Conservation (phyloP, 1,284 basidiomycete genomes). For the Trichosporon faecale region DNA sequence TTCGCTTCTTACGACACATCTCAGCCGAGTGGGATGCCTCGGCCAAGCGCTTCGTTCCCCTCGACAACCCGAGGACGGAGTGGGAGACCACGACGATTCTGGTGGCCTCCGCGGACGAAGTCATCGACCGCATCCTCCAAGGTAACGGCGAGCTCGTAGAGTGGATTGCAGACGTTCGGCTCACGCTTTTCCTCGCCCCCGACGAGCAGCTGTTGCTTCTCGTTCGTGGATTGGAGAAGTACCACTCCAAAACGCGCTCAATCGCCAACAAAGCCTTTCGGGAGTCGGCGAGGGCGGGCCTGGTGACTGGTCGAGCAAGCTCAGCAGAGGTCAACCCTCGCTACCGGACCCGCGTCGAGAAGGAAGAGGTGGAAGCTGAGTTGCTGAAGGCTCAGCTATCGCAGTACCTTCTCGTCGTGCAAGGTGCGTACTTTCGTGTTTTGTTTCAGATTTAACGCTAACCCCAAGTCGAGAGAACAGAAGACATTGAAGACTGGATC, state of each 20-base stretch:
- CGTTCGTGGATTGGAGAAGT: conserved; percentile 47
- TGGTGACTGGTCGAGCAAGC: conserved; percentile 11
- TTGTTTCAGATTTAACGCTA: too few species aligned
- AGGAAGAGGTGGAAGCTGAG: conserved; percentile 42
- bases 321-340: not conserved
- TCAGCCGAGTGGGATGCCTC: conserved; percentile 36
- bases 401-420: conserved; percentile 40
- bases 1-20: conserved; percentile 46
- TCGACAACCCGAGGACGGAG: conserved; percentile 35
- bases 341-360: conserved; percentile 25
- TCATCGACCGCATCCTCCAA: conserved; percentile 41
- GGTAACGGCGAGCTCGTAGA: conserved; percentile 28
- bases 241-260: conserved; percentile 39
- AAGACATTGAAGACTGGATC: conserved; percentile 50
- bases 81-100: conserved; percentile 52
- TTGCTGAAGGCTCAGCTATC: conserved; percentile 45
- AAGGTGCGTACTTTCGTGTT: too few species aligned
- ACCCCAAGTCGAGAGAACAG: conserved; percentile 46
- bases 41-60: conserved; percentile 38
- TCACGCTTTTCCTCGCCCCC: conserved; percentile 27
- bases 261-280: conserved; percentile 38
- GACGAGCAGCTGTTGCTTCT: conserved; percentile 44
- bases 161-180: conserved; percentile 37
- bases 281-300: conserved; percentile 36
- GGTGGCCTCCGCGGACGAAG: conserved; percentile 40